These are phyloP conservation scores for Cutaneotrichosporon mucoides DNA, from an alignment of 1,284 basidiomycete genomes.

Conservation along the genomic window DNA sequence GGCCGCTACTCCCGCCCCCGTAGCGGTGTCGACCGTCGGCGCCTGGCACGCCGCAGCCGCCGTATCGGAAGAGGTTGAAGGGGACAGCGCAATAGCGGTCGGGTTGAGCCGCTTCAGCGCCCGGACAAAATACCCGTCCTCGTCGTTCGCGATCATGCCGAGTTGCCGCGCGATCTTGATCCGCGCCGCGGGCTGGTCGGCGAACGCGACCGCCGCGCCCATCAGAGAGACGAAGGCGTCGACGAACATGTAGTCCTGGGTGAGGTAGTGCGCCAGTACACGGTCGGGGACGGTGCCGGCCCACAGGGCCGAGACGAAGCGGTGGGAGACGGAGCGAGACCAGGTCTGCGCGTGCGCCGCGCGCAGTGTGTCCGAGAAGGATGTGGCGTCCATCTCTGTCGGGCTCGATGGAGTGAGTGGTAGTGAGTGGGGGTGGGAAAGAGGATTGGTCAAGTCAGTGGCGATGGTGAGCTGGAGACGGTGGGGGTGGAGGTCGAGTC, in stretches of 20 bases:
- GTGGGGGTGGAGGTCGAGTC: background rate
- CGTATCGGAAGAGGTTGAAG: too few relatives aligned
- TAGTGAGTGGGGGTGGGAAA: too few relatives aligned
- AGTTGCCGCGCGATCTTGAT: slow-evolving; percentile 14
- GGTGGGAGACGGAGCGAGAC: slow-evolving; percentile 1
- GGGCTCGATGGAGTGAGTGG: background rate
- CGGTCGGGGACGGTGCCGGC: slow-evolving; percentile 7
- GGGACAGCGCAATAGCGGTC: too few relatives aligned
- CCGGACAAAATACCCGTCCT: slow-evolving; percentile 19
- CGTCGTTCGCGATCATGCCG: slow-evolving; percentile 16
- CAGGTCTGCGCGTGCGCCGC: slow-evolving; percentile 1
- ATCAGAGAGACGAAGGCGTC: slow-evolving; percentile 20
- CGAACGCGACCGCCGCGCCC: slow-evolving; percentile 12
- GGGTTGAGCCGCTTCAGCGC: slow-evolving; percentile 11
- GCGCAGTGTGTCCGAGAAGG: slow-evolving; percentile 6
- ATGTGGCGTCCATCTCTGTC: background rate
- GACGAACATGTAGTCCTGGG: slow-evolving; percentile 17
- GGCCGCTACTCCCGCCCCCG: too few relatives aligned
- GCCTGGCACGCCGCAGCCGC: too few relatives aligned
- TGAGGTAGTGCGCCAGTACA: slow-evolving; percentile 10
- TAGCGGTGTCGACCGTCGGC: too few relatives aligned
- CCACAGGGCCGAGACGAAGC: slow-evolving; percentile 18
- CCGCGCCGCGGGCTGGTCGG: slow-evolving; percentile 12
- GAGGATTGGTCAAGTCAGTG: too few relatives aligned
- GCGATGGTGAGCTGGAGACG: too few relatives aligned